Conservation (phyloP, 2,329 filamentous ascomycete species). For the Aspergillus uvarum region DNA sequence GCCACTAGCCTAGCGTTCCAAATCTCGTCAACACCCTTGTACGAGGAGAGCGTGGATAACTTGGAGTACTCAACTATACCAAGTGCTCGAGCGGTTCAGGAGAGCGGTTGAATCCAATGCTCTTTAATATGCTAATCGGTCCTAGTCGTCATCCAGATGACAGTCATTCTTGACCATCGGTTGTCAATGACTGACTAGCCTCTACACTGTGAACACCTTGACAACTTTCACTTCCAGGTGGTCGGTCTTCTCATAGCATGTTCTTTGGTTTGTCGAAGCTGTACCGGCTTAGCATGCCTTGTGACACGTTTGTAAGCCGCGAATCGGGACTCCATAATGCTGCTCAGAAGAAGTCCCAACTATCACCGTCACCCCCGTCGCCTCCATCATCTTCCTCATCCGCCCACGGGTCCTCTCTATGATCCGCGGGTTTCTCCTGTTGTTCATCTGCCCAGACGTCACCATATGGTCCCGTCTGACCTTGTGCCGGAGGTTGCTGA, state of each 20-base stretch:
- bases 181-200: neutral
- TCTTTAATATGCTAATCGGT: neutral
- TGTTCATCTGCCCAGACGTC: slow-evolving; percentile 29
- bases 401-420: slow-evolving; percentile 18
- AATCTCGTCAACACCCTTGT: no score
- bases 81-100: no score
- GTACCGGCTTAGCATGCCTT: neutral
- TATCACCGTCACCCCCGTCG: slow-evolving; percentile 26
- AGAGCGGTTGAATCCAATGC: neutral
- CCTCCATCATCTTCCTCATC: slow-evolving; percentile 22
- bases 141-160: neutral
- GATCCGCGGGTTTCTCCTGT: slow-evolving; percentile 23
- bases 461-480: slow-evolving; percentile 24
- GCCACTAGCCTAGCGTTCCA: no score
- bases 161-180: neutral
- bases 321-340: neutral
- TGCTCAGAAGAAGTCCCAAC: slow-evolving; percentile 23
- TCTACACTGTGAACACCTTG: neutral
- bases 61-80: no score
- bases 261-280: neutral
- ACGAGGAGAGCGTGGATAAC: no score
- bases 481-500: slow-evolving; percentile 15
- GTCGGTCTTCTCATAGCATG: neutral
- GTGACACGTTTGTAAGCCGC: neutral
- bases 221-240: neutral